Base-by-base conservation (phyloP, 306 rosid species). In the Amphicarpaea edgeworthii region DNA sequence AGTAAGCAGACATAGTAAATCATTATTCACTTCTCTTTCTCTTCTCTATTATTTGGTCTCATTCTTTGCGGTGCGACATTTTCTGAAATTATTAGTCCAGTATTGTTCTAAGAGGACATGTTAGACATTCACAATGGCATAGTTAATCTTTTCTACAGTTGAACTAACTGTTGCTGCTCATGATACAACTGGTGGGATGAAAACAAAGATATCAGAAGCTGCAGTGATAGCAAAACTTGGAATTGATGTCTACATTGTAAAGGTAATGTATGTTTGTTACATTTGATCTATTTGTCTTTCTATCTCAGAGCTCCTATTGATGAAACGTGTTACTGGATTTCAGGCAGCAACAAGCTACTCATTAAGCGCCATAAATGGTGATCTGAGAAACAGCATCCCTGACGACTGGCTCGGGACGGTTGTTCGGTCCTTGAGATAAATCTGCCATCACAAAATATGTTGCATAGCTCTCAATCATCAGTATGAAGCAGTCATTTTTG, bases 291-390 rank as follows among this genome's bases (percentile, higher is more conserved):
- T 70, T 75, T 51, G 21, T 55, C 46, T 57, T 51, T 51, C 30
- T 60, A 40, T 34, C 24, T 41, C 19, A 49, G 68, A 65, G 30
- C 49, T 77, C 23, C 49, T 49, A 46, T 43, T 69, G 53, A 20
- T 80, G 83, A 82, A 61, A 75, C 57, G n/a, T 40, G 24, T 4
- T 7, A 8, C 61, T 73, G 78, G 54, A 32, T 78, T 84, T 77
- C 93, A 94, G 97, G 98, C 96, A 28, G 98, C 96, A 21, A 90
- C 98, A 68, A 82, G 80, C 72, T 96, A 90, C 70, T 88, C 97
- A 6, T 59, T 87, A 41, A 85, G 85, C 80, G 97, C 97, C 66
- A 78, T 95, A 79, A 83, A 77, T 16, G 98, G 98, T 50, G 97
- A 86, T 71, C 82, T 95, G 58, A 77, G 82, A 73, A 75, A 72